Base-by-base conservation (phyloP, 2,329 filamentous ascomycete species). In the Exophiala mesophila region DNA sequence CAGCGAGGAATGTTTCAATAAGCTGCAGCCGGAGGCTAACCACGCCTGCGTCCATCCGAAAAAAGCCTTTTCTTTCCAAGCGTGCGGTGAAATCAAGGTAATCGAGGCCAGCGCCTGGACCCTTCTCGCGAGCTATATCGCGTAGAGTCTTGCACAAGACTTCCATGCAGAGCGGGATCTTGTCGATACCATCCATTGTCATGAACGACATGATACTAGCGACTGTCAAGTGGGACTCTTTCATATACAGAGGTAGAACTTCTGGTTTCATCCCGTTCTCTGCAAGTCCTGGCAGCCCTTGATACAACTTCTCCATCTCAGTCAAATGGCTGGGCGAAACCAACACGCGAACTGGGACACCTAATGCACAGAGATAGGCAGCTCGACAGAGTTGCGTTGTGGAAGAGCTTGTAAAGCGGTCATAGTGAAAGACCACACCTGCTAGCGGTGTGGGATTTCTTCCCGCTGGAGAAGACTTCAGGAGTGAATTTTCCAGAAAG, bases 371-470 rank as follows among this genome's bases (percentile, higher is more conserved):
- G 0, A 82, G 60, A 45, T 72, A 74, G 0, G 77, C 74, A 1
- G 73, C 76, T 55, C 82, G 77, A 39, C 77, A 78, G 0, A 65
- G 48, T 39, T 67, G 63, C 0, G 58, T 61, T 30, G 41, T 46
- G 13, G 32, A 35, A 21, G 20, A n/a, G 0, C 69, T 74, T 8
- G 69, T 66, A 47, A 76, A 77, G 0, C 69, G 70, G 49, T 82
- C 78, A 44, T 80, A 84, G 48, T 84, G 79, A 36, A 85, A 83
- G 0, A 85, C 73, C 0, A 85, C 61, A 0, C 76, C 79, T 0
- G 77, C 76, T 0, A 83, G 61, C 0, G 78, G 78, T 0, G 63
- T 63, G 0, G 68, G 66, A 57, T 59, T 8, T 12, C 54, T 58
- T 74, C 74, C 48, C 74, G 81, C 50, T 78, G 74, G 39, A 79